Evolutionary conservation across 305 asterid genomes (phyloP), one percentile per base, ranked within the genome.

Genomic region (Caryopteris hybrid): DNA sequence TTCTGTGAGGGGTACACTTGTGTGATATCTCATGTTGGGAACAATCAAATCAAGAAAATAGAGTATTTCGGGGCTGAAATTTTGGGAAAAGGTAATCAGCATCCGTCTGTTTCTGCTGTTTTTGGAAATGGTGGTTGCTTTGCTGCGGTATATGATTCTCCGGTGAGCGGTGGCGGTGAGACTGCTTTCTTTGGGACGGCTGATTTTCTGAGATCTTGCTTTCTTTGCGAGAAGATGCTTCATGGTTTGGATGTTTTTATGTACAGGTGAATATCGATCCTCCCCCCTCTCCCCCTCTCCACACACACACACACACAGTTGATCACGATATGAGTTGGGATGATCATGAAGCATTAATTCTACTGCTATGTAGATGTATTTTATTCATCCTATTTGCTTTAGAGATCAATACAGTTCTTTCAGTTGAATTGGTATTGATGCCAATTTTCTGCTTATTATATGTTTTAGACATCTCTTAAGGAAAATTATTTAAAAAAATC

Each of bases 241-340:
- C 84, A 90, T 42, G 97, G 97, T n/a, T 69, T 90, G 88, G 97
- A 90, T 76, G 89, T 90, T 74, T 90, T 84, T 73, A 90, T 90
- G 90, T 90, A 90, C 85, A 90, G 94, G 97, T 88, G 80, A 42
- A n/a, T n/a, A n/a, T n/a, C n/a, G n/a, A n/a, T n/a, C n/a, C 54
- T 34, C 14, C 74, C 41, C 38, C 8, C 47, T 0, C 4, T 10
- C 46, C 7, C 27, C 29, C 17, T n/a, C n/a, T n/a, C n/a, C n/a
- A n/a, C n/a, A n/a, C n/a, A n/a, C n/a, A n/a, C n/a, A n/a, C n/a
- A n/a, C n/a, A n/a, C n/a, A n/a, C 46, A 10, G n/a, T 50, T 73
- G 45, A 47, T 62, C 55, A 27, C 10, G 17, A 21, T 22, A 53
- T 46, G 62, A 17, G 54, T 47, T 12, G 33, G 18, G 41, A 36